Evolutionary conservation across 805 yeast species (phyloP).

Genomic region (Barnettozyma vustinii): DNA sequence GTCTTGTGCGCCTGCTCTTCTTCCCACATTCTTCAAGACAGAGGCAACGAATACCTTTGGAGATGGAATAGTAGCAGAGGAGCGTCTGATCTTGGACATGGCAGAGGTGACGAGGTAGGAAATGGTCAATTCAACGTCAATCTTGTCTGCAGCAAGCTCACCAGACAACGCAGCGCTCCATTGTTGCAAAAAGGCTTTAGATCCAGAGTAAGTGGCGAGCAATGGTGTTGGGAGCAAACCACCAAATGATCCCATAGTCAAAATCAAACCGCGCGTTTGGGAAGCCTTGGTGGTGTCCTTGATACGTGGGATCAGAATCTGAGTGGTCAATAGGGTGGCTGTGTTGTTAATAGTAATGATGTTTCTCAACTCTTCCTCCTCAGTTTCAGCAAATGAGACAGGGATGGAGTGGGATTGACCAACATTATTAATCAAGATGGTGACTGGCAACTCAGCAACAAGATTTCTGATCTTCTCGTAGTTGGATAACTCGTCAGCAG

Average conservation of each 20-base stretch:
- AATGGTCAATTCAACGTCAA: slow-evolving; percentile 82
- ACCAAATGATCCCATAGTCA: slow-evolving; percentile 96
- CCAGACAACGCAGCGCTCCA: slow-evolving; percentile 91
- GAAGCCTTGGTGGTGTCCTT: slow-evolving; percentile 40
- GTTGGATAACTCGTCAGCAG: slow-evolving; percentile 53
- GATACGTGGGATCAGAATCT: slow-evolving; percentile 70
- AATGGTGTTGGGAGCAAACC: slow-evolving; percentile 91
- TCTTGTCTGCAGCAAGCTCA: slow-evolving; percentile 60
- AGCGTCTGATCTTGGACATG: slow-evolving; percentile 86
- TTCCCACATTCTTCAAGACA: slow-evolving; percentile 64
- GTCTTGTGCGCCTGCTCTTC: slow-evolving; percentile 90
- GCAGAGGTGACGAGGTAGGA: slow-evolving; percentile 92
- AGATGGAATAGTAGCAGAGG: slow-evolving; percentile 72
- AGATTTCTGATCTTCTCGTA: slow-evolving; percentile 46
- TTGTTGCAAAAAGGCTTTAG: slow-evolving; percentile 88
- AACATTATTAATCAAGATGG: slow-evolving; percentile 84
- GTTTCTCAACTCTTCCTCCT: slow-evolving; percentile 63
- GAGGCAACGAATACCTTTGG: slow-evolving; percentile 78
- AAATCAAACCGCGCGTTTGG: slow-evolving; percentile 62
- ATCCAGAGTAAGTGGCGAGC: slow-evolving; percentile 91
- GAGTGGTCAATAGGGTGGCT: slow-evolving; percentile 81
- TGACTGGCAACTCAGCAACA: slow-evolving; percentile 49
- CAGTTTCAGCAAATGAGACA: slow-evolving; percentile 83
- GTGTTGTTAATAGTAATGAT: slow-evolving; percentile 83
- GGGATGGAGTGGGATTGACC: slow-evolving; percentile 95